Evolutionary conservation across 2,329 filamentous ascomycete genomes (phyloP).

Genomic region (Ascosphaera apis): DNA sequence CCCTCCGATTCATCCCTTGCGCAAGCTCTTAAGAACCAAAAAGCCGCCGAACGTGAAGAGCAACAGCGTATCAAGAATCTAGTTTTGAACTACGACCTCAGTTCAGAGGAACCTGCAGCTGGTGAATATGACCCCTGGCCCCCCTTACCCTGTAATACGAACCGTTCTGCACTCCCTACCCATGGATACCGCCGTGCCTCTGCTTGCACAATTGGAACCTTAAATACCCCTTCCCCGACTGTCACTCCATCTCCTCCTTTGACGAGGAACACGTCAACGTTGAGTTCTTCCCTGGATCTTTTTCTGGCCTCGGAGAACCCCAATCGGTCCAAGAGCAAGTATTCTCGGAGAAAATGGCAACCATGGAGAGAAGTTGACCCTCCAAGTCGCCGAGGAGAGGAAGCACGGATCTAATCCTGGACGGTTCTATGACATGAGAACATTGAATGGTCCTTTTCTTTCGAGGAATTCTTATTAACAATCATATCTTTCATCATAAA

Average conservation of each 20-base stretch:
- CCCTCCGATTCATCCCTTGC: conserved; percentile 78
- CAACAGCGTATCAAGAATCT: conserved; percentile 97
- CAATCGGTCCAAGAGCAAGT: neutral
- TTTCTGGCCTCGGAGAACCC: conserved; percentile 2
- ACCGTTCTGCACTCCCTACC: neutral
- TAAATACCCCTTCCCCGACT: neutral
- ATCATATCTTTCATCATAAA: conserved; percentile 11
- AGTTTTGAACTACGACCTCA: conserved; percentile 86
- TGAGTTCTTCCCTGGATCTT: conserved; percentile 4
- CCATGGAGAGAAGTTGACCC: neutral
- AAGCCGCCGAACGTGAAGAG: conserved; percentile 84
- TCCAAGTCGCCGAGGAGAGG: too few species aligned
- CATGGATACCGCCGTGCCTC: neutral
- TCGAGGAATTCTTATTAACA: neutral
- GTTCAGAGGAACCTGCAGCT: conserved; percentile 57
- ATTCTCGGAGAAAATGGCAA: neutral
- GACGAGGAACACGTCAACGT: conserved; percentile 17
- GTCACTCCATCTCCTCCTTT: neutral
- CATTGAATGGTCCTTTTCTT: too few species aligned
- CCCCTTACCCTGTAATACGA: conserved; percentile 15
- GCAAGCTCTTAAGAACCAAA: conserved; percentile 85
- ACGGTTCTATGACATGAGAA: too few species aligned
- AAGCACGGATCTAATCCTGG: too few species aligned
- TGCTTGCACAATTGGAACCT: neutral
- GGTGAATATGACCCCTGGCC: conserved; percentile 32